Percentiles rank a stretch among this genome's conserved stretches.
Conservation (phyloP, 106 monocot genomes). For the Chionographis japonica region DNA sequence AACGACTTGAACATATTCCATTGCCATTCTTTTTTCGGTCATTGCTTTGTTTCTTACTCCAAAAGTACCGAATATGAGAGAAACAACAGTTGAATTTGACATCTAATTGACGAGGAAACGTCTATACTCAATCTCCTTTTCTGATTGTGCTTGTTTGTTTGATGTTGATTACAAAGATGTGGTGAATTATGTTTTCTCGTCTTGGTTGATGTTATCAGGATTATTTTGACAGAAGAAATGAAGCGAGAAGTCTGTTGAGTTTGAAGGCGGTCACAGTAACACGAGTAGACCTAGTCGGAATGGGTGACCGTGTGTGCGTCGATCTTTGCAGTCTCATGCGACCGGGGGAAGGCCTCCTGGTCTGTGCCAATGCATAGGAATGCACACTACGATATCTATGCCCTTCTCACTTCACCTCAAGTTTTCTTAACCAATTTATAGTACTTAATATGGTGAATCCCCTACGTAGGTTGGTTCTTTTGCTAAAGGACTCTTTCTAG, state of each 20-base stretch:
- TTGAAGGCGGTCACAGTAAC: slow-evolving; percentile 58
- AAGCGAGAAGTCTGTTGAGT: slow-evolving; percentile 27
- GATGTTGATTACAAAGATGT: no score
- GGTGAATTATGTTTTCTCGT: slow-evolving; percentile 3
- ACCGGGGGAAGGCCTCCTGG: slow-evolving; percentile 90
- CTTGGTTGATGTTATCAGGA: slow-evolving; percentile 41
- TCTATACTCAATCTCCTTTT: no score
- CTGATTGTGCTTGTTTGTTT: no score
- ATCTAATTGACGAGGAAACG: no score
- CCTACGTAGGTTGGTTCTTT: slow-evolving; percentile 63
- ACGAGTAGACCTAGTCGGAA: slow-evolving; percentile 49
- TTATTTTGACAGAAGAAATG: slow-evolving; percentile 75
- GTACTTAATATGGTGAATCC: not conserved
- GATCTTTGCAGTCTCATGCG: slow-evolving; percentile 87
- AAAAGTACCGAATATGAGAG: no score
- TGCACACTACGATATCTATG: not conserved
- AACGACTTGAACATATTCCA: no score
- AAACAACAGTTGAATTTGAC: no score
- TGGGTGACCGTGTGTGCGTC: slow-evolving; percentile 89
- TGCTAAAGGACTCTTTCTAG: slow-evolving; percentile 85
- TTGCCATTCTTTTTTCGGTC: no score
- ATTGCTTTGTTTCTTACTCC: no score
- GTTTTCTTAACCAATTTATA: not conserved
- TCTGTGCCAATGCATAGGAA: slow-evolving; percentile 21
- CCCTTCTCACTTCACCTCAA: no score